Evolutionary conservation across 2,329 filamentous ascomycete species (phyloP).

Genomic region (Aphanoascus verrucosus): DNA sequence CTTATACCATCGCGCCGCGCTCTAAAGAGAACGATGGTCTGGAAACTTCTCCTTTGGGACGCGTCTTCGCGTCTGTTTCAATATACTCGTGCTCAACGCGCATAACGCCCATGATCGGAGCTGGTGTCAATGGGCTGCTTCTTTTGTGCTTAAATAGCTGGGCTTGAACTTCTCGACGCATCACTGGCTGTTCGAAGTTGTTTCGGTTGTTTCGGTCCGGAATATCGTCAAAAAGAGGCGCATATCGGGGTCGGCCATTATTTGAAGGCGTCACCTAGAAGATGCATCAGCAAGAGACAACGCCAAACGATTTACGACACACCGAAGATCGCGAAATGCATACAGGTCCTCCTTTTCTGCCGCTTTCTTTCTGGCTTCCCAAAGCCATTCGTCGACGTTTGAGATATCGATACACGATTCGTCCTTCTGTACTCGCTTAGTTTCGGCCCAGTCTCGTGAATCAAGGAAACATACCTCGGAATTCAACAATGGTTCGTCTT

Average conservation of each 20-base stretch:
- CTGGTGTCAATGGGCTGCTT: no score
- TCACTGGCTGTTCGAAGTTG: no score
- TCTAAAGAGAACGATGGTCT: no score
- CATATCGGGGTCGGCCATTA: neutral
- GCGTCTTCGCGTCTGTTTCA: no score
- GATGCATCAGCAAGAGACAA: neutral
- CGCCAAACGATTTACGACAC: neutral
- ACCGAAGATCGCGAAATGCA: neutral
- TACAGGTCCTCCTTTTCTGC: neutral
- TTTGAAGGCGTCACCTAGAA: neutral
- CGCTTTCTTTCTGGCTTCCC: neutral
- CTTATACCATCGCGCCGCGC: no score
- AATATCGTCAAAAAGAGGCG: no score
- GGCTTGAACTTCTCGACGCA: no score
- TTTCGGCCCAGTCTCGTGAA: neutral
- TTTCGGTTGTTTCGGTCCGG: no score
- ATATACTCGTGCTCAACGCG: no score
- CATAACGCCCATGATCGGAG: no score
- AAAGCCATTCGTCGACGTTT: neutral
- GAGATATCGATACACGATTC: neutral
- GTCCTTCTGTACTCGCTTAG: neutral
- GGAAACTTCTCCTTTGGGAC: no score
- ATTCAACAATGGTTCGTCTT: neutral
- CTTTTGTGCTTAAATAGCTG: no score
- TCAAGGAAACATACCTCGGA: neutral